phyloP scores from a whole-genome alignment of 768 basidiomycete species.

The Podaxis carcinomalis region DNA sequence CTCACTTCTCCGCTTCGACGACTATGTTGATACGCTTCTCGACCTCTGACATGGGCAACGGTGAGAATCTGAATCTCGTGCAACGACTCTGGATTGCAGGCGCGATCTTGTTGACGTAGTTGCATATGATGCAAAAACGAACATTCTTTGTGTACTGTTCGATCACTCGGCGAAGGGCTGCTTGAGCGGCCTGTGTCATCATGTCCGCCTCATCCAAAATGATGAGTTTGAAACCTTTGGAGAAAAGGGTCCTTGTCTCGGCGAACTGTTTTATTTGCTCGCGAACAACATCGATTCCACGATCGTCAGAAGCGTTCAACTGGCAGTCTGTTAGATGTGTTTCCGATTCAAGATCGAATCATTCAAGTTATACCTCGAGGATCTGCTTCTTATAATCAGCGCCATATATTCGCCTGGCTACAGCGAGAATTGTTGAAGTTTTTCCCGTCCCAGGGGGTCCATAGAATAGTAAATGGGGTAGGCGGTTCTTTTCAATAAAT shows the following conservation, averaged over 20 bases:
- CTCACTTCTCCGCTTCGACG: slow-evolving; percentile 80
- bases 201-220: slow-evolving; percentile 99
- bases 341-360: background rate
- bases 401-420: slow-evolving; percentile 94
- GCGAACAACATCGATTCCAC: slow-evolving; percentile 97
- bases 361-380: slow-evolving; percentile 66
- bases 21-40: slow-evolving; percentile 78
- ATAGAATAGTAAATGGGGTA: slow-evolving; percentile 95
- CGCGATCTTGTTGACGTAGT: slow-evolving; percentile 99
- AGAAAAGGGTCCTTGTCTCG: slow-evolving; percentile 86
- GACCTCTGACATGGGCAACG: slow-evolving; percentile 80
- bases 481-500: slow-evolving; percentile 90
- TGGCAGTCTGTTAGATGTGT: slow-evolving; percentile 24
- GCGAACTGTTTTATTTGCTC: slow-evolving; percentile 99
- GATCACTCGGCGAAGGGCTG: slow-evolving; percentile 93
- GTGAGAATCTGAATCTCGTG: slow-evolving; percentile 96
- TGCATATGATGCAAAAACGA: slow-evolving; percentile 99
- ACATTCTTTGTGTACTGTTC: slow-evolving; percentile 99
- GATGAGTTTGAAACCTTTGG: slow-evolving; percentile 96
- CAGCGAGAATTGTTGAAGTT: slow-evolving; percentile 94
- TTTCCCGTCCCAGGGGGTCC: slow-evolving; percentile 99
- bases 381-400: slow-evolving; percentile 84
- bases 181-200: slow-evolving; percentile 99
- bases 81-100: slow-evolving; percentile 99
- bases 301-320: slow-evolving; percentile 98